These are phyloP conservation scores for Colletotrichum tropicicola DNA, from an alignment of 2,329 filamentous ascomycete genomes.

Conservation along the genomic window DNA sequence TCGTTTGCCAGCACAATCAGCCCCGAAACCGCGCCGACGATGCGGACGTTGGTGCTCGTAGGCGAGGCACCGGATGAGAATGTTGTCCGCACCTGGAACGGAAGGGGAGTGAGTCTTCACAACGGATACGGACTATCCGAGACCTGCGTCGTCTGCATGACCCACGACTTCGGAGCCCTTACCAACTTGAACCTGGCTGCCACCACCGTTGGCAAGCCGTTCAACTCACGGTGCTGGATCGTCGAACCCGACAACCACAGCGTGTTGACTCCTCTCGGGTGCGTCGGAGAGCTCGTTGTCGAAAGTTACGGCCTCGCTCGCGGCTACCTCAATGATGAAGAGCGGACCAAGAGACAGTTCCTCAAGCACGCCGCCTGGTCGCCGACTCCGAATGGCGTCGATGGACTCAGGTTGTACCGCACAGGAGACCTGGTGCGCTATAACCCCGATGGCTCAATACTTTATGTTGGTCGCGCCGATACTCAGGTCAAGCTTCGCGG, in stretches of 20 bases:
- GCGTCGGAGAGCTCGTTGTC: conserved; percentile 22
- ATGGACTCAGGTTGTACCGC: conserved; percentile 26
- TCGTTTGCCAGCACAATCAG: conserved; percentile 1
- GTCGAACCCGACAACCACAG: conserved; percentile 28
- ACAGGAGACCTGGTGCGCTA: conserved; percentile 35
- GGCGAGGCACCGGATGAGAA: conserved; percentile 20
- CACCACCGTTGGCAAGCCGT: conserved; percentile 32
- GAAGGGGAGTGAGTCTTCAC: not conserved
- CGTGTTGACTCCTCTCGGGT: conserved; percentile 30
- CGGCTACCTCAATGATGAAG: conserved; percentile 24
- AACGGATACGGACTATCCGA: conserved; percentile 22
- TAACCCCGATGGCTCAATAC: conserved; percentile 33
- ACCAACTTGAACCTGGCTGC: not conserved
- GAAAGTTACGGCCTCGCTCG: conserved; percentile 16
- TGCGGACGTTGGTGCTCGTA: not conserved
- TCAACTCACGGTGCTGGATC: conserved; percentile 32
- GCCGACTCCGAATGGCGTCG: not conserved
- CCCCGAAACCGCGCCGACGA: not conserved
- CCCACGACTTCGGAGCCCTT: not conserved
- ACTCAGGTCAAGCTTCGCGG: conserved; percentile 42
- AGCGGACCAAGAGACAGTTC: conserved; percentile 26
- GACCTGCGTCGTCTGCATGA: conserved; percentile 12
- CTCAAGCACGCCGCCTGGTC: not conserved
- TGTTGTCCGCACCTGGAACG: conserved; percentile 2
- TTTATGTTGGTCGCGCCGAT: conserved; percentile 37